phyloP scores from a whole-genome alignment of 192 early-diverging fungal genomes.

The Umbelopsis isabellina region DNA sequence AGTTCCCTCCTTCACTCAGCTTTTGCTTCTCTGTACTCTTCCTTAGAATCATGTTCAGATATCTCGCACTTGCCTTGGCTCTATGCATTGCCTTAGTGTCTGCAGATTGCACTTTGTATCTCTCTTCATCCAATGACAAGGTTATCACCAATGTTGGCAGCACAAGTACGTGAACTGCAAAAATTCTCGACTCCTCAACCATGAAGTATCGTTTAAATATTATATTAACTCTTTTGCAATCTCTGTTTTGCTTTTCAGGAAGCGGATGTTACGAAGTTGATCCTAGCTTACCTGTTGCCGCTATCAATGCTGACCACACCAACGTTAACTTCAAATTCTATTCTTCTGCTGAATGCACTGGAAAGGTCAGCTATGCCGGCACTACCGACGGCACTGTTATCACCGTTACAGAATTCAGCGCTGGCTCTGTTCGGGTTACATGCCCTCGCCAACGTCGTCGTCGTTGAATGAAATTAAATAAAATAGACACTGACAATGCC shows the following conservation, averaged over 20 bases:
- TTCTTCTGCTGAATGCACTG: background rate
- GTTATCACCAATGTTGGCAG: background rate
- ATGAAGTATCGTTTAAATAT: too few relatives aligned
- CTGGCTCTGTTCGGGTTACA: slow-evolving; percentile 7
- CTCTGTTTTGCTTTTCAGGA: background rate
- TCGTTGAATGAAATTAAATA: background rate
- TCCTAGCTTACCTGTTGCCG: background rate
- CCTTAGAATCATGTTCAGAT: background rate
- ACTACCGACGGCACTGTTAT: background rate
- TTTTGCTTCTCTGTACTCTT: background rate
- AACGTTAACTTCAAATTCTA: slow-evolving; percentile 16
- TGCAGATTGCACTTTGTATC: background rate
- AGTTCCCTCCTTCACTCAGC: background rate
- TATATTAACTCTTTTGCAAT: background rate
- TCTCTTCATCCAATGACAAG: background rate
- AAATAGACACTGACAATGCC: background rate
- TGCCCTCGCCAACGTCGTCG: background rate
- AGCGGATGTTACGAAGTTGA: slow-evolving; percentile 11
- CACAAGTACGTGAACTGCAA: background rate
- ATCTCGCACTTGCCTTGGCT: background rate
- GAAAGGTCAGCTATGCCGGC: background rate
- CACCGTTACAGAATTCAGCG: background rate
- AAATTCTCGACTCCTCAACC: too few relatives aligned
- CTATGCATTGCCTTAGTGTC: too few relatives aligned
- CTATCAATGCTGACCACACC: background rate